Conservation (phyloP, 1,284 basidiomycete genomes). For the Gymnopus androsaceus region DNA sequence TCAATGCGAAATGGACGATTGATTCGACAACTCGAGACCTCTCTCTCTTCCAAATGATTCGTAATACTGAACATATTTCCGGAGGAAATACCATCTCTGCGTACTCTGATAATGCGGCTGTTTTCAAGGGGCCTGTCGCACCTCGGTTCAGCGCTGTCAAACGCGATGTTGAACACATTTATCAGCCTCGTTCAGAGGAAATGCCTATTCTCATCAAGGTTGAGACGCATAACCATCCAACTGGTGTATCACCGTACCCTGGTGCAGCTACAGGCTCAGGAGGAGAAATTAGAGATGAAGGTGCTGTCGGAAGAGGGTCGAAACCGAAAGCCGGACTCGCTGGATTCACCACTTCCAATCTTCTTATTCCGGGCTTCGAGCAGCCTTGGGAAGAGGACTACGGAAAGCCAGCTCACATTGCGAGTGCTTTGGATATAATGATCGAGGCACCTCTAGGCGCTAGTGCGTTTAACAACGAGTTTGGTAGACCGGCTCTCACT, state of each 20-base stretch:
- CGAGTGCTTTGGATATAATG: constrained; percentile 96
- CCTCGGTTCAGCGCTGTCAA: constrained; percentile 75
- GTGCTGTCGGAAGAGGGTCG: constrained; percentile 92
- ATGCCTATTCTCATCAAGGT: constrained; percentile 96
- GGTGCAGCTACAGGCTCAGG: constrained; percentile 98
- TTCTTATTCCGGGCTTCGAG: constrained; percentile 84
- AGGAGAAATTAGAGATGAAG: constrained; percentile 98
- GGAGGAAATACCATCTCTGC: constrained; percentile 83
- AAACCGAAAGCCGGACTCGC: constrained; percentile 95
- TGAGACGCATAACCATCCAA: constrained; percentile 99
- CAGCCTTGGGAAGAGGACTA: constrained; percentile 93
- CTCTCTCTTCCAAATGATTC: constrained; percentile 97
- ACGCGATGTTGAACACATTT: constrained; percentile 40
- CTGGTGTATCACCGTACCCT: constrained; percentile 96
- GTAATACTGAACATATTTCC: constrained; percentile 88
- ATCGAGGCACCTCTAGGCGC: constrained; percentile 93
- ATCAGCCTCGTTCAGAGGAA: constrained; percentile 63
- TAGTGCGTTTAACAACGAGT: constrained; percentile 98
- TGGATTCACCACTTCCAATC: constrained; percentile 95
- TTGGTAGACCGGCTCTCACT: constrained; percentile 85
- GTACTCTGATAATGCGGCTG: constrained; percentile 98
- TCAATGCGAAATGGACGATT: constrained; percentile 96
- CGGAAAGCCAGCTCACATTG: constrained; percentile 89
- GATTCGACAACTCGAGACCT: constrained; percentile 70
- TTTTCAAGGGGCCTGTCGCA: constrained; percentile 80